These are phyloP conservation scores for Suillus placidus DNA, from an alignment of 768 basidiomycete genomes.

Conservation along the genomic window DNA sequence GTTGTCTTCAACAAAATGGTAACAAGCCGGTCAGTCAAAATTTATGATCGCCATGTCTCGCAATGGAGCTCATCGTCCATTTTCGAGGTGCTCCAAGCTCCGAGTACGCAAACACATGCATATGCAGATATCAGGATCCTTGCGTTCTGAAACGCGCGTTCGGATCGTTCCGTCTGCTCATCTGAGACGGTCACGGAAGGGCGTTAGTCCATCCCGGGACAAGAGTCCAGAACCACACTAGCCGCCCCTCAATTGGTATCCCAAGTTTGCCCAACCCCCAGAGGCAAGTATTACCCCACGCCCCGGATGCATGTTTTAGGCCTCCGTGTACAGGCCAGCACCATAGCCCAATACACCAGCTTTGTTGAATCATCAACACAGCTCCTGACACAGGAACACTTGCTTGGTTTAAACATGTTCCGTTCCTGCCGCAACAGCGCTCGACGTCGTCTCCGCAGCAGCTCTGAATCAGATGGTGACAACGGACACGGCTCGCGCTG, in stretches of 20 bases:
- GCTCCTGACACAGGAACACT: conserved; percentile 8
- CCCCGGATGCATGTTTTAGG: conserved; percentile 4
- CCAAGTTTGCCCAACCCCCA: neutral
- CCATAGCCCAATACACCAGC: neutral
- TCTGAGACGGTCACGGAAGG: conserved; percentile 7
- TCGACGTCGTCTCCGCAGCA: neutral
- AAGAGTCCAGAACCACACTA: neutral
- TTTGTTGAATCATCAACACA: conserved; percentile 4
- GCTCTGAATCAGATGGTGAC: neutral
- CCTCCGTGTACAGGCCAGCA: conserved; percentile 4
- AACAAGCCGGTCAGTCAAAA: neutral
- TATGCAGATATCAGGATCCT: neutral
- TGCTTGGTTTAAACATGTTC: conserved; percentile 8
- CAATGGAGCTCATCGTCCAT: neutral
- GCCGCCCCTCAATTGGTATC: neutral
- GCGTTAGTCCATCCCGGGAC: conserved; percentile 7
- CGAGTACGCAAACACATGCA: conserved; percentile 1
- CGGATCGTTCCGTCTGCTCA: neutral
- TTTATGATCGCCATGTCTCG: neutral
- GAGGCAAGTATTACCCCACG: conserved; percentile 6
- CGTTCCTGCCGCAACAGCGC: conserved; percentile 7
- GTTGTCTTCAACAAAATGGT: neutral
- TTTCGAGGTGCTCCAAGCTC: neutral
- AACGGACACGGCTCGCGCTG: neutral
- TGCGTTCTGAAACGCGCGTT: neutral